A percentile compares a stretch with the other conserved stretches of the same genome.
These are phyloP conservation scores for Leccinum variicolor DNA, from an alignment of 768 basidiomycete species.

Conservation along the genomic window DNA sequence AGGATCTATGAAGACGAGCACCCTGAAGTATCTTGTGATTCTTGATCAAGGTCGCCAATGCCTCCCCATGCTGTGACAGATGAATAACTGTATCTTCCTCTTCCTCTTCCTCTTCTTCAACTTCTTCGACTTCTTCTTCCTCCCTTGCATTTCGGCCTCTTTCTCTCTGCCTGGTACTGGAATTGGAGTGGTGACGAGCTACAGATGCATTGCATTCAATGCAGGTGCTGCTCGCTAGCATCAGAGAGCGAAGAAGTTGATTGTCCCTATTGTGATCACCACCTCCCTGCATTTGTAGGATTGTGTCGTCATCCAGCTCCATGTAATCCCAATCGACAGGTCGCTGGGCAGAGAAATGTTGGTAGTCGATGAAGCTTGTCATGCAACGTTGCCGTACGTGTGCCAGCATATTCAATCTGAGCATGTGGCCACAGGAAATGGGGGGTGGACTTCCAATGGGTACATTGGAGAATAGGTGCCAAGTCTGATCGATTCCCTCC, in stretches of 20 bases:
- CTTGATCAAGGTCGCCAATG: background rate
- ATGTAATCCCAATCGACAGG: background rate
- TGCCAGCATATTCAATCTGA: background rate
- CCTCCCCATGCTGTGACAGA: background rate
- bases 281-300: background rate
- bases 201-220: background rate
- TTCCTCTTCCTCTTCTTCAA: too few species aligned
- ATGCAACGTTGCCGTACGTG: background rate
- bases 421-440: slow-evolving; percentile 1
- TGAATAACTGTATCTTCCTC: background rate
- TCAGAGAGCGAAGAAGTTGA: background rate
- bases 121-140: too few species aligned
- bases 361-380: background rate
- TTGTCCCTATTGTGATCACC: background rate
- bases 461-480: background rate
- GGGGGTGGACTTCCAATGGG: background rate
- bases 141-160: background rate
- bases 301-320: background rate
- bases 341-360: background rate
- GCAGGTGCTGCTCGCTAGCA: background rate
- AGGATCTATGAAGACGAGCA: background rate
- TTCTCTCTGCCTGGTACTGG: too few species aligned
- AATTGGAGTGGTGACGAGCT: background rate
- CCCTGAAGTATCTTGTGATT: background rate
- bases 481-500: background rate